Conservation (phyloP, 805 yeast genomes). For the Hanseniaspora occidentalis region DNA sequence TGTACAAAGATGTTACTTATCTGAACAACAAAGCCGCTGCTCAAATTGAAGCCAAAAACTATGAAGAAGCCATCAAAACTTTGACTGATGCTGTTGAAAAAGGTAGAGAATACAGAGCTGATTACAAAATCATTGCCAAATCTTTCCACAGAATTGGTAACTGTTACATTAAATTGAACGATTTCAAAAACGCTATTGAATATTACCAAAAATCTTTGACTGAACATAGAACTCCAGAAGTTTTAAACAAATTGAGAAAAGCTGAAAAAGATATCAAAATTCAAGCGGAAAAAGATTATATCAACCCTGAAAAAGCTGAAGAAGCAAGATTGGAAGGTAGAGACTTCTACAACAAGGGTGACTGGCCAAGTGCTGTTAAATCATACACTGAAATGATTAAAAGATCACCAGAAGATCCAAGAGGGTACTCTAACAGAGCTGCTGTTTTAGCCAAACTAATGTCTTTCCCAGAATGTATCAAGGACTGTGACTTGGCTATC, state of each 20-base stretch:
- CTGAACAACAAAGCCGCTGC: conserved; percentile 97
- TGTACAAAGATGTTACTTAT: conserved; percentile 75
- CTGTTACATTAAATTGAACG: conserved; percentile 61
- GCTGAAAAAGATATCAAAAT: conserved; percentile 78
- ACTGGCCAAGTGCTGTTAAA: conserved; percentile 94
- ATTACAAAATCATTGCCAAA: conserved; percentile 83
- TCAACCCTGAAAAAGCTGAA: conserved; percentile 88
- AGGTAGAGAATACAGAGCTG: conserved; percentile 84
- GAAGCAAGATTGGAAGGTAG: conserved; percentile 91
- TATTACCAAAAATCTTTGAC: conserved; percentile 83
- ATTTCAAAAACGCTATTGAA: conserved; percentile 61
- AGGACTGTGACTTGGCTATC: conserved; percentile 85
- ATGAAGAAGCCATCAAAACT: conserved; percentile 70
- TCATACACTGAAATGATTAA: conserved; percentile 92
- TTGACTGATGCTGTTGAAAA: conserved; percentile 75
- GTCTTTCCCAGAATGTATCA: conserved; percentile 94
- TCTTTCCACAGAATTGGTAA: conserved; percentile 88
- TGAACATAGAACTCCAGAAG: conserved; percentile 94
- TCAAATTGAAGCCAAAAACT: conserved; percentile 90
- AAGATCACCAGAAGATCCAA: conserved; percentile 93
- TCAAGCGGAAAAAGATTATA: conserved; percentile 63
- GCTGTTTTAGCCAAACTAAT: conserved; percentile 89
- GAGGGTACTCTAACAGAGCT: conserved; percentile 97
- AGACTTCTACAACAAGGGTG: conserved; percentile 75
- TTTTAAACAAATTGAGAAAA: conserved; percentile 71